Evolutionary conservation across 2,329 filamentous ascomycete species (phyloP), one percentile per base, ranked within the genome.

Genomic region (Cadophora sp.): DNA sequence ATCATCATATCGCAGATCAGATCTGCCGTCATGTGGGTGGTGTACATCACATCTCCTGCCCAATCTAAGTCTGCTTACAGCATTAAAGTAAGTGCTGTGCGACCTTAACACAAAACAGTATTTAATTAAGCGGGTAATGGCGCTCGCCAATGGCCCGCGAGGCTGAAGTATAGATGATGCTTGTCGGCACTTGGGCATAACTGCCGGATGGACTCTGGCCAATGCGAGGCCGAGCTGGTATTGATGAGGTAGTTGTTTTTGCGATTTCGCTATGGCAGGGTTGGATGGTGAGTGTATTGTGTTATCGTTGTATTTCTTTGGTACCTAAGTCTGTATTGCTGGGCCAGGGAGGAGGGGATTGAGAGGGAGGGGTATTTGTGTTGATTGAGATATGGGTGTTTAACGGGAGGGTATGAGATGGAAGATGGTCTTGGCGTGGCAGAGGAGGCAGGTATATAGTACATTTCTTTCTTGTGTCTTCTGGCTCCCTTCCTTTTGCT

Each of bases 21-120:
- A 48, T 48, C 43, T 48, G 43, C 43, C 43, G 43, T 48, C 43
- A 48, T 22, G n/a, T 48, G 43, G 19, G 2, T 11, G 12, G 12
- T 43, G 40, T 3, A 43, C 37, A 12, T 16, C 37, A 16, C 37
- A 9, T 43, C 6, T 43, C 14, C 14, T 8, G 8, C 37, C 14
- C 12, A 3, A 4, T 4, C 7, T 6, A 6, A 43, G 37, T n/a
- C n/a, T n/a, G n/a, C n/a, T n/a, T 3, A 16, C 7, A 43, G 7
- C 19, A 22, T n/a, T 22, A 48, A 48, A 22, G 43, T 14, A 48
- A n/a, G 12, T 22, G 12, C 43, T 55, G 26, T 31, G 27, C 51
- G 5, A 55, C 51, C 14, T 55, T n/a, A 55, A 55, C 26, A n/a
- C 51, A 55, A 55, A 55, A 55, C 51, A 19, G 27, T 55, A n/a